Evolutionary conservation across 805 yeast species (phyloP).

Genomic region (Saturnispora sanitii): DNA sequence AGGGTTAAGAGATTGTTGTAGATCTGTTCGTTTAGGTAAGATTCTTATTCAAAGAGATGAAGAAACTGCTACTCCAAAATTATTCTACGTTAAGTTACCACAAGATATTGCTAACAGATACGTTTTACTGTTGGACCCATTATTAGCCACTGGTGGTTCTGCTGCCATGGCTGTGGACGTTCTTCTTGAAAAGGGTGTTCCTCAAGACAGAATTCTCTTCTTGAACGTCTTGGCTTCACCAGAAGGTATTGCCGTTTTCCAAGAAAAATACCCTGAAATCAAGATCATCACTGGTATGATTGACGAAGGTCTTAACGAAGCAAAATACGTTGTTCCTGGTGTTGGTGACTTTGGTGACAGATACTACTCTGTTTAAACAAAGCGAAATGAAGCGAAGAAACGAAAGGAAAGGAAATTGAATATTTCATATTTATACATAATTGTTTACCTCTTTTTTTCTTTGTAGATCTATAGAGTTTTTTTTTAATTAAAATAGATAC

Average conservation of each 20-base stretch:
- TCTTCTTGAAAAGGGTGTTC: conserved; percentile 75
- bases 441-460: not conserved
- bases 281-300: conserved; percentile 90
- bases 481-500: too few relatives aligned
- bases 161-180: conserved; percentile 97
- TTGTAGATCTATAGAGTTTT: not conserved
- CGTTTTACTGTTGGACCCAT: conserved; percentile 88
- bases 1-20: conserved; percentile 93
- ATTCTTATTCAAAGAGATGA: conserved; percentile 96
- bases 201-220: conserved; percentile 77
- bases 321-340: conserved; percentile 85
- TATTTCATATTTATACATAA: not conserved
- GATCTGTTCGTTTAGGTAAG: conserved; percentile 94
- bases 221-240: conserved; percentile 89
- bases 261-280: conserved; percentile 69
- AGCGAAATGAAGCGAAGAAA: not conserved
- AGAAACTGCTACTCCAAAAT: conserved; percentile 88
- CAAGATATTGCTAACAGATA: conserved; percentile 82
- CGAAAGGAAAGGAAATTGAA: too few relatives aligned
- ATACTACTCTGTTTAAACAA: conserved; percentile 70
- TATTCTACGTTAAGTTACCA: conserved; percentile 90
- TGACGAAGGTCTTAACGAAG: conserved; percentile 77
- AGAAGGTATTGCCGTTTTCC: conserved; percentile 80
- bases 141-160: conserved; percentile 98
- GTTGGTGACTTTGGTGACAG: conserved; percentile 98